Evolutionary conservation across 2,329 filamentous ascomycete species (phyloP).

Genomic region (Balansia obtecta): DNA sequence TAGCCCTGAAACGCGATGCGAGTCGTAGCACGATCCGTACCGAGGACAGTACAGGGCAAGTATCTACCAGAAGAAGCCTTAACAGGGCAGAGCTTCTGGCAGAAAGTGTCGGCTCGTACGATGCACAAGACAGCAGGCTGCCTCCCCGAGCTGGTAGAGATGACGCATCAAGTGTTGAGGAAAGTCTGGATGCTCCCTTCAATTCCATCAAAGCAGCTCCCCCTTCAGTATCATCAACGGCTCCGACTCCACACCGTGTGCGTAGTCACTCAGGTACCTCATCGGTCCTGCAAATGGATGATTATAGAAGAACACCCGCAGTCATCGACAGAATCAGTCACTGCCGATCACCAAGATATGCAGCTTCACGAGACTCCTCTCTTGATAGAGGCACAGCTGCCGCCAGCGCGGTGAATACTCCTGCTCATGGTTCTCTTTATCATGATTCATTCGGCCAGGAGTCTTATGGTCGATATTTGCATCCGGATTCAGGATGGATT

Average conservation of each 20-base stretch:
- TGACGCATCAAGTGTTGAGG: conserved; percentile 32
- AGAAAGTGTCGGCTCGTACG: conserved; percentile 25
- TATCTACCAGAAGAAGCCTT: conserved; percentile 27
- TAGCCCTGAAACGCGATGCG: conserved; percentile 37
- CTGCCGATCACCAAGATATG: conserved; percentile 28
- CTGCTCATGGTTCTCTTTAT: conserved; percentile 44
- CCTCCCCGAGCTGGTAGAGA: conserved; percentile 26
- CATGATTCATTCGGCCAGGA: conserved; percentile 43
- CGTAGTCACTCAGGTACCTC: conserved; percentile 22
- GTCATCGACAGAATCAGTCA: conserved; percentile 44
- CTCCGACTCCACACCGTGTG: conserved; percentile 22
- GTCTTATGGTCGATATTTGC: conserved; percentile 29
- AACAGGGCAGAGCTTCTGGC: conserved; percentile 29
- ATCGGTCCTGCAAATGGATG: conserved; percentile 24
- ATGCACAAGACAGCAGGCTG: conserved; percentile 23
- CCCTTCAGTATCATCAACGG: conserved; percentile 16
- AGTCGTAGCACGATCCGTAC: conserved; percentile 27
- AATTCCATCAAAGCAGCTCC: conserved; percentile 28
- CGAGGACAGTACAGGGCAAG: conserved; percentile 30
- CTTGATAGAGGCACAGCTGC: conserved; percentile 44
- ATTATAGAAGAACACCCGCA: conserved; percentile 31
- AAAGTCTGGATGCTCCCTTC: conserved; percentile 28
- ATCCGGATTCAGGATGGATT: conserved; percentile 36
- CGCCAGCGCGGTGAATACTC: conserved; percentile 43
- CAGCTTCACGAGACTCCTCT: conserved; percentile 45